A percentile compares a stretch with the other conserved stretches of the same genome.
Conservation (phyloP, 495 filamentous ascomycete species). For the Trichoderma parareesei region DNA sequence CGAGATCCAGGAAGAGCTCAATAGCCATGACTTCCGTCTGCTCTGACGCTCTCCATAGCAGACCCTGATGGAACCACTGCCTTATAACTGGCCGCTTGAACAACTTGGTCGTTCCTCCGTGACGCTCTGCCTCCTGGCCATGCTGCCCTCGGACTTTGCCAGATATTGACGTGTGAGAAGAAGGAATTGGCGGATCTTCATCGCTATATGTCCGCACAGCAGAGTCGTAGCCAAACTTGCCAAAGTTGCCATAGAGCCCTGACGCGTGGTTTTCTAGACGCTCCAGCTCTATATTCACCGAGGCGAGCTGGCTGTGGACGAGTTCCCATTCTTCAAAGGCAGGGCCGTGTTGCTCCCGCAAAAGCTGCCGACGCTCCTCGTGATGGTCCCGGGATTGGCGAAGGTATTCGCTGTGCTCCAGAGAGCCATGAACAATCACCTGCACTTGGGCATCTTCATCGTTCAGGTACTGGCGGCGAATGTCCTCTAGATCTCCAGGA, state of each 20-base stretch:
- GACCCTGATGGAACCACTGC: conserved; percentile 54
- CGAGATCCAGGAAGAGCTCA: conserved; percentile 48
- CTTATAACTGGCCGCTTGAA: conserved; percentile 47
- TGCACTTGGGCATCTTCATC: conserved; percentile 34
- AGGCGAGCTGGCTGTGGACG: conserved; percentile 39
- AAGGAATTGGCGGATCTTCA: not conserved
- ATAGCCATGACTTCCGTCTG: conserved; percentile 46
- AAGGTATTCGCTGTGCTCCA: conserved; percentile 46
- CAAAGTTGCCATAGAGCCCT: conserved; percentile 47
- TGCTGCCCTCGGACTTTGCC: conserved; percentile 16
- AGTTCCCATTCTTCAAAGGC: conserved; percentile 44
- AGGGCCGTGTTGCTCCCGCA: conserved; percentile 36
- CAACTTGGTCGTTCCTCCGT: conserved; percentile 39
- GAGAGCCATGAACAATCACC: conserved; percentile 43
- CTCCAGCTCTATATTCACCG: conserved; percentile 42
- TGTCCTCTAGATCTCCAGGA: conserved; percentile 40
- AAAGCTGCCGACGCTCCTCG: conserved; percentile 29
- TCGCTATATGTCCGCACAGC: conserved; percentile 38
- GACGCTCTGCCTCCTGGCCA: conserved; percentile 35
- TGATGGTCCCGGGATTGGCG: conserved; percentile 40
- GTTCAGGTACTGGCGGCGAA: conserved; percentile 29
- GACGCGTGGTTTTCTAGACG: conserved; percentile 43
- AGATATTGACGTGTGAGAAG: not conserved
- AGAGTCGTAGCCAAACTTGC: conserved; percentile 49
- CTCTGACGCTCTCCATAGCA: conserved; percentile 48